A percentile compares a stretch with the other conserved stretches of the same genome.
Conservation (phyloP, 192 early-diverging fungal species). For the Entomortierella beljakovae region DNA sequence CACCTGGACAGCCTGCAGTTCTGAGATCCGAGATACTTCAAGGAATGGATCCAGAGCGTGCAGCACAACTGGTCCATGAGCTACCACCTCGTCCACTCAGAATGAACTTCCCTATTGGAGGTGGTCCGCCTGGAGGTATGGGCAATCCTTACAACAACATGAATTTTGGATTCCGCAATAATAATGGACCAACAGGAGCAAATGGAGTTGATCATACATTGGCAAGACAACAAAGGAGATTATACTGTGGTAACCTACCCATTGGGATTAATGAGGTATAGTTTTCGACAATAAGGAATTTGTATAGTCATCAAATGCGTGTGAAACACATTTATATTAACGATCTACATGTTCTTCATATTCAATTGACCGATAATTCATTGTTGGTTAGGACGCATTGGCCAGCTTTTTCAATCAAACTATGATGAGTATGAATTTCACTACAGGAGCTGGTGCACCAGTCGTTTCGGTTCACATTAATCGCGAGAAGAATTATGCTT, state of each 20-base stretch:
- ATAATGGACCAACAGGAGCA: conserved; percentile 53
- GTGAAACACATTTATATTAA: neutral
- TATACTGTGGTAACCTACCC: conserved; percentile 95
- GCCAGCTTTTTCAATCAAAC: conserved; percentile 89
- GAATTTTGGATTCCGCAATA: conserved; percentile 57
- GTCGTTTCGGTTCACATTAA: conserved; percentile 90
- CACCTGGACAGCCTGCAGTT: conserved; percentile 73
- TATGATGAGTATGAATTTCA: conserved; percentile 82
- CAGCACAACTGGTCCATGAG: conserved; percentile 63
- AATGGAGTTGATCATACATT: conserved; percentile 66
- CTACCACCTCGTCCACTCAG: conserved; percentile 52
- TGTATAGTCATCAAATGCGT: too few species aligned
- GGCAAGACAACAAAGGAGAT: conserved; percentile 82
- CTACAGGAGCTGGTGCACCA: conserved; percentile 73
- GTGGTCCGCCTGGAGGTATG: conserved; percentile 46
- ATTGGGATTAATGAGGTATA: conserved; percentile 77
- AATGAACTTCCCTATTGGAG: conserved; percentile 48
- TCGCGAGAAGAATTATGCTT: conserved; percentile 95
- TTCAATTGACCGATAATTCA: too few species aligned
- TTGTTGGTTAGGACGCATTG: conserved; percentile 65
- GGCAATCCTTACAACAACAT: conserved; percentile 52
- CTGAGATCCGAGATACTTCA: conserved; percentile 52
- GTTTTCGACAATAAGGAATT: too few species aligned
- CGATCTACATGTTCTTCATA: neutral
- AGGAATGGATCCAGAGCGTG: conserved; percentile 64